Evolutionary conservation across 148 eudicot genomes (phyloP), one percentile per base, ranked within the genome.

Genomic region (Cornus kousa): DNA sequence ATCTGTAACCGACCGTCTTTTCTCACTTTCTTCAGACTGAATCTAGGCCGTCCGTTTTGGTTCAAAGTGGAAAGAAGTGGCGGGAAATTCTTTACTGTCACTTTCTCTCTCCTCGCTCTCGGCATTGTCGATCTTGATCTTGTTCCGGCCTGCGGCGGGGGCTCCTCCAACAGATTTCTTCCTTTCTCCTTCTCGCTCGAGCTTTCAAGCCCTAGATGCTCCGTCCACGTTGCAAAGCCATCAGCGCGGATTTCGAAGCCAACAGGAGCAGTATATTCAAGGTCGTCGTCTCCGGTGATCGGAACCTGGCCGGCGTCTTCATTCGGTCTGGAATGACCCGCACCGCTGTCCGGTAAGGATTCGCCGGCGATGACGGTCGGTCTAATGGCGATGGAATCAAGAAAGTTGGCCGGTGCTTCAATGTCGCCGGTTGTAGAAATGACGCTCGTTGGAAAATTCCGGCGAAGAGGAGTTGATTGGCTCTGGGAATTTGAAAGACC

Each of bases 41-140:
- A 85, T 39, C 60, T 78, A 32, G 82, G 87, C 74, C 80, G 74
- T 57, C 87, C 87, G 31, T 81, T 76, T 23, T 48, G 32, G 16
- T 68, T 78, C 85, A 85, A 79, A 53, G 35, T 81, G 31, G 84
- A 71, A 39, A 85, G 19, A 24, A 69, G 20, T 16, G 87, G 84
- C 68, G 80, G 80, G 67, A 85, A 70, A 81, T 48, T 31, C 75
- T 55, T 68, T 39, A 19, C 11, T 53, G 17, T 23, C 64, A 4
- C 43, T 53, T 55, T n/a, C 70, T 74, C 53, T 32, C 75, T 70
- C 80, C 72, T 77, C 65, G 3, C 33, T 50, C 31, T 48, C 28
- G 1, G 5, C 71, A 55, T 70, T 72, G 24, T 60, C 62, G 74
- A 67, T 69, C 37, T 48, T 64, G 14, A 35, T 37, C 68, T 37